Conservation (phyloP, 805 yeast species). For the Candida vartiovaarae region DNA sequence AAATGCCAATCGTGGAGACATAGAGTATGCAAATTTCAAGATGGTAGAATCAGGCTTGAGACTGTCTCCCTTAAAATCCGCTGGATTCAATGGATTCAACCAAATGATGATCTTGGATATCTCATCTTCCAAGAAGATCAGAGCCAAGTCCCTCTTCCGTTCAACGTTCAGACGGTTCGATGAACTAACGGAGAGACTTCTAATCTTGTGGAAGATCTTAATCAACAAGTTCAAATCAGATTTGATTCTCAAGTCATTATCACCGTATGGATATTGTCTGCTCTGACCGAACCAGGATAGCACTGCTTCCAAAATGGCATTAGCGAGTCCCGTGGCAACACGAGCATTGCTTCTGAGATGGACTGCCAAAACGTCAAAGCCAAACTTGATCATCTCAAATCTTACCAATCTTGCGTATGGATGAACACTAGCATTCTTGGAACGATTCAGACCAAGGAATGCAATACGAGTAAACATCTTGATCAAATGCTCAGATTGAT, state of each 20-base stretch:
- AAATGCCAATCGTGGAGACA: conserved; percentile 69
- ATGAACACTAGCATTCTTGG: conserved; percentile 63
- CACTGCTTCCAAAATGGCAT: conserved; percentile 52
- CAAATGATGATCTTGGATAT: conserved; percentile 66
- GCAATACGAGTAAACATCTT: conserved; percentile 60
- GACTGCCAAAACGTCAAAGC: conserved; percentile 54
- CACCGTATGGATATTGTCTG: conserved; percentile 75
- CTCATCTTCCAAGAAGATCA: conserved; percentile 70
- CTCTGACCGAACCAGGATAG: conserved; percentile 71
- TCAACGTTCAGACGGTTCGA: conserved; percentile 19
- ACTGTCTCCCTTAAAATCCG: conserved; percentile 26
- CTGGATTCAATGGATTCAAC: conserved; percentile 41
- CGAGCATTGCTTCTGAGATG: conserved; percentile 45
- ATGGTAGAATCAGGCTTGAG: conserved; percentile 30
- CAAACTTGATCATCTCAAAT: conserved; percentile 64
- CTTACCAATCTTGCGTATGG: conserved; percentile 74
- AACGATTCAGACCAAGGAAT: conserved; percentile 44
- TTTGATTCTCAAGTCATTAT: conserved; percentile 62
- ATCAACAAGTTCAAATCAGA: conserved; percentile 58
- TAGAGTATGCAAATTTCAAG: conserved; percentile 49
- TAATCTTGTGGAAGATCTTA: conserved; percentile 33
- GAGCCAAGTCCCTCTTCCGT: conserved; percentile 45
- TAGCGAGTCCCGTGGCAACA: conserved; percentile 35
- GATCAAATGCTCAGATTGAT: conserved; percentile 62
- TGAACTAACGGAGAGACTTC: conserved; percentile 13